phyloP scores from a whole-genome alignment of 768 basidiomycete species.

The Pholiota molesta region DNA sequence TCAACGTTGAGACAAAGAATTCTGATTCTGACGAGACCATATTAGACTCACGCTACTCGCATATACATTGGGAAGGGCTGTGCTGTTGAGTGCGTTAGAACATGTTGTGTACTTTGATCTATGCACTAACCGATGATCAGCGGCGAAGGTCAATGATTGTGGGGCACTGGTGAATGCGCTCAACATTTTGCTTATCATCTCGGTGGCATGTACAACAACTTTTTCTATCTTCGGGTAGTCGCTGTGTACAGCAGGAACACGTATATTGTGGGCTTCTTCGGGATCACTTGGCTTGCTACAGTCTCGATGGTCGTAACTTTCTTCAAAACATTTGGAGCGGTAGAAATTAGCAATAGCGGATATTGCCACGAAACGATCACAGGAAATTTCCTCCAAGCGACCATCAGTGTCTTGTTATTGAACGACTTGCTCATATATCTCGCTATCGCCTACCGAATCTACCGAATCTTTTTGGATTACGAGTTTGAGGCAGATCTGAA shows the following conservation, averaged over 20 bases:
- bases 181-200: constrained; percentile 1
- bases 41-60: constrained; percentile 4
- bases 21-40: neutral
- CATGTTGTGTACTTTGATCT: neutral
- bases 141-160: constrained; percentile 3
- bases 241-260: constrained; percentile 25
- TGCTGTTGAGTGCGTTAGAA: constrained; percentile 6
- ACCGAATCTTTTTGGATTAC: constrained; percentile 16
- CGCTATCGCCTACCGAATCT: constrained; percentile 32
- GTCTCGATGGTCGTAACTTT: constrained; percentile 12
- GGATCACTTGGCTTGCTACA: constrained; percentile 30
- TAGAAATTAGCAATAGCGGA: constrained; percentile 21
- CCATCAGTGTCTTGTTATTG: constrained; percentile 19
- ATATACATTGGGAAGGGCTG: constrained; percentile 4
- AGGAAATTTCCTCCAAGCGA: constrained; percentile 15
- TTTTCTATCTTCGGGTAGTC: constrained; percentile 29
- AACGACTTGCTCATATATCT: constrained; percentile 34
- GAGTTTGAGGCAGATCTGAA: constrained; percentile 7
- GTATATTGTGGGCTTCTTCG: constrained; percentile 25
- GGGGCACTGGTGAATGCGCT: neutral
- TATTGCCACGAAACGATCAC: constrained; percentile 24
- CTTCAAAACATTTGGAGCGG: constrained; percentile 22
- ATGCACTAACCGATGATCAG: constrained; percentile 2
- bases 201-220: neutral
- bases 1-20: neutral